Evolutionary conservation across 371 early-diverging fungal species (phyloP), one percentile per base, ranked within the genome.

Genomic region (Rhizopus microsporus): DNA sequence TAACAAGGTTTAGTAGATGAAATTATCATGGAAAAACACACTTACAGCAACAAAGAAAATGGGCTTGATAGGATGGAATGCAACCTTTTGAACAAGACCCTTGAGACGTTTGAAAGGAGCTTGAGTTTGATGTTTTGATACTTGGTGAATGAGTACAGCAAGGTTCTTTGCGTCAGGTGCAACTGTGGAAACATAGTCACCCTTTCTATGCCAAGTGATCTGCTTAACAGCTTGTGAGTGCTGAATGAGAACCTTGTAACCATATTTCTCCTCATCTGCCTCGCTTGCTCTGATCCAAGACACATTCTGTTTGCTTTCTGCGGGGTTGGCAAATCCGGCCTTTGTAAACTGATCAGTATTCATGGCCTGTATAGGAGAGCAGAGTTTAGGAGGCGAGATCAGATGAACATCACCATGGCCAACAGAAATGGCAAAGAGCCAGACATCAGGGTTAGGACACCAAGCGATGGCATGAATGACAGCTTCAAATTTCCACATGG

Each of bases 61-160:
- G 34, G 98, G 98, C 67, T 88, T 87, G 17, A 83, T 81, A 30
- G 99, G 99, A 68, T 98, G 99, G 91, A 98, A 98, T 54, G 80
- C 74, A 5, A 93, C 93, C 38, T 82, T 72, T 69, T 94, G 95
- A 23, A 96, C 91, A n/a, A 88, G 72, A 31, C 97, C 96, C 72
- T 87, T 87, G 54, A 85, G 83, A 62, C 90, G 92, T 54, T 81
- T 87, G 85, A 97, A 96, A 4, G 96, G 95, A 43, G 87, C 85
- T 71, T 97, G 98, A 5, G 93, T 85, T 62, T 85, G 87, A 66
- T 87, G 88, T 71, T 89, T 89, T 40, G 94, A 87, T 38, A 95
- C 60, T 75, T 97, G 96, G 78, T 98, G 99, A 55, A 98, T 92
- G 38, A 90, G 71, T 6, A 98, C 90, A 4, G 94, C 81, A 15